Base-by-base conservation (phyloP, 1,139 yeast species). In the Sugiyamaella xylanicola region DNA sequence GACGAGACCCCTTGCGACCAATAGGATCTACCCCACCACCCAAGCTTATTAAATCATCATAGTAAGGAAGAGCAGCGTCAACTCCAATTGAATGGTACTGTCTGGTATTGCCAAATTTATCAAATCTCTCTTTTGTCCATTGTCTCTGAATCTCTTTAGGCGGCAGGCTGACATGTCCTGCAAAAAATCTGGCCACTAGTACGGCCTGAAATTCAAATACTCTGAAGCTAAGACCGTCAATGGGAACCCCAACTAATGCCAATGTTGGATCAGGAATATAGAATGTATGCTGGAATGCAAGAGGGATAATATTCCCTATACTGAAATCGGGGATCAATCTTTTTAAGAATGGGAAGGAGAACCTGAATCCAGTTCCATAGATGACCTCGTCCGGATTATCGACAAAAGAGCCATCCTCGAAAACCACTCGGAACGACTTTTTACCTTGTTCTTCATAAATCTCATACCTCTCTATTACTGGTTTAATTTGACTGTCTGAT, bases 201-300 rank as follows among this genome's bases (percentile, higher is more conserved):
- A 52, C 59, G 7, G 59, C 59, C 29, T 54, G 57, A 39, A 51
- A 56, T 47, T 56, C 59, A 22, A 56, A 54, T 21, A 54, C 54
- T 44, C 56, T 16, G 35, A 56, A 56, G 16, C 55, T 51, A 3
- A 56, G 35, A 15, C 55, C 57, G 37, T 53, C 56, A 16, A 51
- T 51, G 16, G 57, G 55, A 2, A 51, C 55, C 2, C 59, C 59
- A 17, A 56, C 57, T 9, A 54, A 37, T 17, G 56, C 40, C 22
- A 56, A 40, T 9, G 42, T 56, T 3, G 55, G 51, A 20, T 54
- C 56, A 11, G 50, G 49, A 5, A 51, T 42, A 27, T 46, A 48
- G 36, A 56, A 56, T 39, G 56, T 54, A 44, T 56, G 59, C 51
- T 51, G 57, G 42, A 51, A 56, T 16, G 53, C 53, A 9, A 36